Evolutionary conservation across 2,329 filamentous ascomycete genomes (phyloP), one percentile per base, ranked within the genome.

Genomic region (Rutstroemia sp.): DNA sequence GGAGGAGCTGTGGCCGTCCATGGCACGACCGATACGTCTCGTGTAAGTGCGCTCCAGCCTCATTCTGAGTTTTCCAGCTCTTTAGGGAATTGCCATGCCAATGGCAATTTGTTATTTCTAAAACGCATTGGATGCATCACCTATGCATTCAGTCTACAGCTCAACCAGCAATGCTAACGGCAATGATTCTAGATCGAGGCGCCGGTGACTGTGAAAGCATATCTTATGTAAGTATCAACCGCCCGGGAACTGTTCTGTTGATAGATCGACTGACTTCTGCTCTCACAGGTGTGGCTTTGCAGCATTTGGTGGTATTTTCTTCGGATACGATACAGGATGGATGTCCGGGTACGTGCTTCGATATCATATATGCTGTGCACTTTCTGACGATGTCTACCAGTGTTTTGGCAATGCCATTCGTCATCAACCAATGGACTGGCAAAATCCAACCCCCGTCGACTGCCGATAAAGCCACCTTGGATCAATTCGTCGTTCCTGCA

Each of bases 321-420:
- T 70, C 72, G 87, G 87, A 50, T 91, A 88, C 72, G 87, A 90
- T 67, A 88, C 86, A 44, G 87, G 87, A 64, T 88, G 87, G 73
- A 88, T 88, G 75, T 83, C 82, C 69, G 83, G 83, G 30, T 34
- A 34, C 12, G 30, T 34, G 30, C 30, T 34, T 34, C 30, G 30
- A 34, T 34, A 14, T 34, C 30, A 34, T 12, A 34, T 34, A 34
- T 34, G 12, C 30, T 9, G 30, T 34, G 30, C 30, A 34, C 30
- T 10, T 34, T 34, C 30, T 34, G 30, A 34, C 30, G 30, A 34
- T 34, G 30, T 34, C 10, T 34, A 34, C 2, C 9, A 67, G 61
- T 34, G 30, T 34, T 34, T 34, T 34, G 38, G 49, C 30, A 34
- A 34, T 34, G 30, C 30, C 30, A 34, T 34, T 14, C 12, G 30